These are phyloP conservation scores for Medakamo hakoo DNA, from an alignment of 139 green algal genomes.

Conservation along the genomic window DNA sequence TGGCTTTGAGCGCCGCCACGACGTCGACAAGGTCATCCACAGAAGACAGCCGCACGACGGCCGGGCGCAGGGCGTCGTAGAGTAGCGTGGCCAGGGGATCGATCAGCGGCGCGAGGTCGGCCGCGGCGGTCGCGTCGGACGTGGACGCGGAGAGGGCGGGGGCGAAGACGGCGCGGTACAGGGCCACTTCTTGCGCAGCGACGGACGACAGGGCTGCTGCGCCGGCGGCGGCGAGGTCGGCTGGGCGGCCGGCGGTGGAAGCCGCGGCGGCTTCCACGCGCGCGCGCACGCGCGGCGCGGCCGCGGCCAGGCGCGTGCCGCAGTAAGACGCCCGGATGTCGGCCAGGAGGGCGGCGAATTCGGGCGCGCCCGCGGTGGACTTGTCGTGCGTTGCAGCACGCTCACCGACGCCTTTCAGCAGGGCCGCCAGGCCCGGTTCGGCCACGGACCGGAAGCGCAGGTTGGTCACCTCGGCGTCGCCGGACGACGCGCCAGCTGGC, in stretches of 20 bases:
- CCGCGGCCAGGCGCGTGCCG: too few species aligned
- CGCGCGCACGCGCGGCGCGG: too few species aligned
- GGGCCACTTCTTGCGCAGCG: neutral
- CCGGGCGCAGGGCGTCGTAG: neutral
- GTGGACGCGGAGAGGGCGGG: too few species aligned
- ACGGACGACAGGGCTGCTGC: neutral
- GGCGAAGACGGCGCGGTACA: neutral
- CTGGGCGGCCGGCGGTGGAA: too few species aligned
- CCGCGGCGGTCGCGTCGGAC: too few species aligned
- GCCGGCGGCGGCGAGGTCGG: neutral
- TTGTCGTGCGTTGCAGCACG: too few species aligned
- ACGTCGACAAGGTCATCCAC: neutral
- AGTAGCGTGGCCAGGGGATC: neutral
- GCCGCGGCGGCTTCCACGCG: too few species aligned
- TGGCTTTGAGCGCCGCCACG: neutral
- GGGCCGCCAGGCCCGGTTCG: neutral
- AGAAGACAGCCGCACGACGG: neutral
- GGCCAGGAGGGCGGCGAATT: neutral
- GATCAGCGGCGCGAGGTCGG: neutral
- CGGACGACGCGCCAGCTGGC: too few species aligned
- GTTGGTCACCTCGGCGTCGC: too few species aligned
- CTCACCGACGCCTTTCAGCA: neutral
- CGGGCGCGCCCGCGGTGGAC: neutral
- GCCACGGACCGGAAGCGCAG: neutral
- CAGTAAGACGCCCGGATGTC: neutral